A percentile compares a stretch with the other conserved stretches of the same genome.
Evolutionary conservation across 116 monocot species (phyloP).

Genomic region (Phalaenopsis hybrid): DNA sequence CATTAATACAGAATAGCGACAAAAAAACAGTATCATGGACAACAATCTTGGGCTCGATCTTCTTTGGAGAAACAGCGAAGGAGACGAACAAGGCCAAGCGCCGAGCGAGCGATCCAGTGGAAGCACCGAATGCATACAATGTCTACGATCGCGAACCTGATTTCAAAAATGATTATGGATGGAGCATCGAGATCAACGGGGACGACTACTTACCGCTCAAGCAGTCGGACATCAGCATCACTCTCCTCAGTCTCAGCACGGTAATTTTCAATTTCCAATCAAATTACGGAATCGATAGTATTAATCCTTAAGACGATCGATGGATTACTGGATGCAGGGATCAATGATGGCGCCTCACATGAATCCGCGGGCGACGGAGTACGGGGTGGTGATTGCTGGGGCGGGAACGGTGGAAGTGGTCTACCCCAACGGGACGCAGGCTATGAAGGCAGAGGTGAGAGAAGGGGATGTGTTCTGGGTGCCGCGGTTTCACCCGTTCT

Average conservation of each 20-base stretch:
- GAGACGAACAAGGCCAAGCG: neutral
- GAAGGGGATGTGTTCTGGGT: constrained; percentile 77
- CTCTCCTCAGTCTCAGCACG: constrained; percentile 64
- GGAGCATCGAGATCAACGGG: constrained; percentile 51
- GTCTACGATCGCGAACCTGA: constrained; percentile 39
- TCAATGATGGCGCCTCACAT: constrained; percentile 91
- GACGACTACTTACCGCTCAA: constrained; percentile 52
- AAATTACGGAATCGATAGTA: neutral
- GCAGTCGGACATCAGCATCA: constrained; percentile 47
- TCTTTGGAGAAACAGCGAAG: neutral
- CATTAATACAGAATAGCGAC: neutral
- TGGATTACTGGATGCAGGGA: constrained; percentile 29
- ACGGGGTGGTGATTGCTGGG: constrained; percentile 56
- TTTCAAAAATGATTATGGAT: constrained; percentile 57
- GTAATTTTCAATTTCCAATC: constrained; percentile 14
- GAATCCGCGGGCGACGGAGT: constrained; percentile 77
- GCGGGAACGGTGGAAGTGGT: constrained; percentile 58
- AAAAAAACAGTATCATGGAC: constrained; percentile 19
- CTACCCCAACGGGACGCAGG: constrained; percentile 63
- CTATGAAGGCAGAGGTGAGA: constrained; percentile 58
- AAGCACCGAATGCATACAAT: constrained; percentile 52
- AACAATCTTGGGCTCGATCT: constrained; percentile 24
- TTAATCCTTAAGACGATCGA: neutral
- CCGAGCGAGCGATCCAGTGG: neutral
- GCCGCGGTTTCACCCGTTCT: constrained; percentile 81